Conservation (phyloP, 2,329 filamentous ascomycete genomes). For the Coniochaeta sp. region DNA sequence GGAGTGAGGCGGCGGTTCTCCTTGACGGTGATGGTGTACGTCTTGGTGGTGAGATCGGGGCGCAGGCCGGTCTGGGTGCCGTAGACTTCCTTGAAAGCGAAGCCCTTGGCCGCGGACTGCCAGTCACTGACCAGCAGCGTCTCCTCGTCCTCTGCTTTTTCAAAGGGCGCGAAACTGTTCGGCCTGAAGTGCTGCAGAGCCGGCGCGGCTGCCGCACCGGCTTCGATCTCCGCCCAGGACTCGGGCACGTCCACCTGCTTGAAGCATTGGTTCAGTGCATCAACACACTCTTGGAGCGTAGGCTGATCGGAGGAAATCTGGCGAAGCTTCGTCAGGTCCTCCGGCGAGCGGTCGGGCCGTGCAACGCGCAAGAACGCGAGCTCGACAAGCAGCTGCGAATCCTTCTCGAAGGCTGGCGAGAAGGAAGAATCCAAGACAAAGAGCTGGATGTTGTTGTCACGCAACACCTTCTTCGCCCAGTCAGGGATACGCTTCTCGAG, state of each 20-base stretch:
- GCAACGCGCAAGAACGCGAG: conserved; percentile 77
- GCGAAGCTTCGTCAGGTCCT: conserved; percentile 60
- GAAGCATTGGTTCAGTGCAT: conserved; percentile 63
- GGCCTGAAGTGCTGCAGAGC: conserved; percentile 62
- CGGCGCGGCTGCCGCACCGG: conserved; percentile 52
- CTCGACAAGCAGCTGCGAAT: conserved; percentile 62
- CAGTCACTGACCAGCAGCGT: conserved; percentile 62
- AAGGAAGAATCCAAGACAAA: conserved; percentile 67
- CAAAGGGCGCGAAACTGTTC: conserved; percentile 77
- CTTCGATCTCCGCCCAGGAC: conserved; percentile 67
- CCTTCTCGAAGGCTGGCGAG: conserved; percentile 60
- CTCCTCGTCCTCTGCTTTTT: conserved; percentile 68
- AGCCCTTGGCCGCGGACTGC: conserved; percentile 77
- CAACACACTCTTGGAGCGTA: conserved; percentile 48
- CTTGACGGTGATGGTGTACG: conserved; percentile 80
- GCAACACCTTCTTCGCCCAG: conserved; percentile 62
- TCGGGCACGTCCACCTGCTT: conserved; percentile 69
- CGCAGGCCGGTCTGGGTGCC: conserved; percentile 66
- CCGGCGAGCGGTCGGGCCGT: conserved; percentile 55
- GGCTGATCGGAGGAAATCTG: conserved; percentile 42
- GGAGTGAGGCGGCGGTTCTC: conserved; percentile 94
- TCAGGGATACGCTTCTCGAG: conserved; percentile 78
- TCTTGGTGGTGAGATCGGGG: conserved; percentile 81
- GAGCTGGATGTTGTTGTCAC: conserved; percentile 62
- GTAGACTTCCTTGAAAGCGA: conserved; percentile 93